Base-by-base conservation (phyloP, 2,329 filamentous ascomycete genomes). In the Aspergillus uvarum region DNA sequence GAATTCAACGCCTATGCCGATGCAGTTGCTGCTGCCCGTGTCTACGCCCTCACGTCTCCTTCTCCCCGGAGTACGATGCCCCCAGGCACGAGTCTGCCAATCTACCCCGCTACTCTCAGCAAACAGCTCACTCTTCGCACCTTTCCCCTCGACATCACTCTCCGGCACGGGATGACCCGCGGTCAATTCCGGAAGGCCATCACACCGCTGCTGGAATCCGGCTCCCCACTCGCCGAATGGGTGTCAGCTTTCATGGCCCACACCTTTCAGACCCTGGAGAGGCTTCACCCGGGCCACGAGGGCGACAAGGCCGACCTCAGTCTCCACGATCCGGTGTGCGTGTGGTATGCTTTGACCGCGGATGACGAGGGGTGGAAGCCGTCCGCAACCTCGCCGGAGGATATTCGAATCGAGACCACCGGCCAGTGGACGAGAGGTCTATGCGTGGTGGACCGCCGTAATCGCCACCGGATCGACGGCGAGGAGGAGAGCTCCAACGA, bases 1-100 rank as follows among this genome's bases (percentile, higher is more conserved):
- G 95, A 99, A 75, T 99, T 99, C 84, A 99, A 99, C 80, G 90
- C 89, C 59, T 96, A 92, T 71, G 93, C 95, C 59, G 96, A 99
- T 74, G 83, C 90, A 21, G 83, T 91, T 47, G 90, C 91, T 29
- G 86, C 90, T 0, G 90, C 91, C 11, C 84, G 90, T 14, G 84
- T 95, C 19, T 93, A 89, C 70, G 89, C 91, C 6, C 80, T 95
- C 63, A 92, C 90, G 0, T 92, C 89, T 1, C 85, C 83, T 5
- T 86, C 80, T 35, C 95, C 95, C 12, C 89, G 88, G 2, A 97
- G 92, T 4, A 90, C 97, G 83, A 92, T 95, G 1, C 86, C 88
- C 0, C 78, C 87, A 7, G 68, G 64, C 51, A 62, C 64, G 59
- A 76, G 81, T 4, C 77, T 92, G 5, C 79, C 82, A 0, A 72